A percentile compares a stretch with the other conserved stretches of the same genome.
Conservation (phyloP, 306 rosid species). For the Spatholobus suberectus region DNA sequence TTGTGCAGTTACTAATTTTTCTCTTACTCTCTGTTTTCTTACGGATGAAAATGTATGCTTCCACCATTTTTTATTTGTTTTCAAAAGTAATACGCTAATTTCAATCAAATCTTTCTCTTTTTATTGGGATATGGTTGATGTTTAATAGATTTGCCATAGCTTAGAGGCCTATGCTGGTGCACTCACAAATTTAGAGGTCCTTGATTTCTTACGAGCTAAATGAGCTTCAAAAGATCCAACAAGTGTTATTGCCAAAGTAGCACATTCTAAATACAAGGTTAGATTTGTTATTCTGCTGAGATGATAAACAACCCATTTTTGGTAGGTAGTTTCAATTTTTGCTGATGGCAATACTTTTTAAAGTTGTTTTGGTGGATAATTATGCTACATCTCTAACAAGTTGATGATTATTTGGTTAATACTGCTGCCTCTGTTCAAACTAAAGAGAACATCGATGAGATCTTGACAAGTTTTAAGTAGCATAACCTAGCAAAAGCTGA, state of each 20-base stretch:
- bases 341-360: not conserved
- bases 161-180: slow-evolving; percentile 61
- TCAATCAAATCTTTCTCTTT: not conserved
- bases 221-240: slow-evolving; percentile 72
- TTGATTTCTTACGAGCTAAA: slow-evolving; percentile 67
- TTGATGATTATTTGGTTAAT: slow-evolving; percentile 67
- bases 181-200: slow-evolving; percentile 75
- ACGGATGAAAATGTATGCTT: slow-evolving; percentile 63
- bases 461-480: slow-evolving; percentile 50
- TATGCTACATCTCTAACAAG: slow-evolving; percentile 45
- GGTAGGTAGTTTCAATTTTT: not conserved
- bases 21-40: not conserved
- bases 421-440: slow-evolving; percentile 64
- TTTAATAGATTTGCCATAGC: slow-evolving; percentile 46
- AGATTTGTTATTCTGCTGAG: not conserved
- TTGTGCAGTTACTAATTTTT: not conserved
- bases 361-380: not conserved
- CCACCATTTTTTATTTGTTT: not conserved
- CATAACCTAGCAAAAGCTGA: slow-evolving; percentile 72
- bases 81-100: not conserved
- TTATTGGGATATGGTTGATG: not conserved
- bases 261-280: slow-evolving; percentile 75
- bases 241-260: slow-evolving; percentile 64
- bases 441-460: slow-evolving; percentile 56
- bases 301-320: not conserved